phyloP scores from a whole-genome alignment of 495 filamentous ascomycete genomes.

The Aspergillus taichungensis region DNA sequence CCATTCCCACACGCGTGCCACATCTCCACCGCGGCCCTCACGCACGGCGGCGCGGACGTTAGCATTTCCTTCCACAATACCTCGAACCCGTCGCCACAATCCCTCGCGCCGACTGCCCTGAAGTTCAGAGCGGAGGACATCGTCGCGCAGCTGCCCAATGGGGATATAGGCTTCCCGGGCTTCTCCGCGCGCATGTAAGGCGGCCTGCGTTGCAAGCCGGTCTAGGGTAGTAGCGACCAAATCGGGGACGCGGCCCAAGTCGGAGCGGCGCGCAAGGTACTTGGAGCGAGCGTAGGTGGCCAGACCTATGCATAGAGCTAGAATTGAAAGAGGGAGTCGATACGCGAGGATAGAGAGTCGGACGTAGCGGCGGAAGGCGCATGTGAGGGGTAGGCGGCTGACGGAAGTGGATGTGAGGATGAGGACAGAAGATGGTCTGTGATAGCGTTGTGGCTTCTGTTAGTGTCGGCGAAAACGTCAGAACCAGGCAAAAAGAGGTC shows the following conservation, averaged over 20 bases:
- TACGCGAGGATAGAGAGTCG: conserved; percentile 87
- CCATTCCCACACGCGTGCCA: conserved; percentile 92
- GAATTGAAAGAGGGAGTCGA: conserved; percentile 81
- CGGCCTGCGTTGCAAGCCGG: conserved; percentile 71
- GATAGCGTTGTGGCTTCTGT: conserved; percentile 61
- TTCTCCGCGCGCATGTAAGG: conserved; percentile 58
- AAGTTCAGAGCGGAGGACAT: conserved; percentile 78
- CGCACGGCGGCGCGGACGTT: conserved; percentile 82
- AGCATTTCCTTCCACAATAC: conserved; percentile 83
- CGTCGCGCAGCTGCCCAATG: conserved; percentile 82
- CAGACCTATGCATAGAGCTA: conserved; percentile 44
- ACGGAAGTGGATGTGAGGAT: conserved; percentile 66
- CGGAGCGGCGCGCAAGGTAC: conserved; percentile 47
- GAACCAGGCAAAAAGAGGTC: conserved; percentile 29
- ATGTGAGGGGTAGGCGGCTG: conserved; percentile 78
- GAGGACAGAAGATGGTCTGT: conserved; percentile 54
- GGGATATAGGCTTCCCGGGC: conserved; percentile 67
- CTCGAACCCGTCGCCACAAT: conserved; percentile 72
- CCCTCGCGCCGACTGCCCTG: conserved; percentile 59
- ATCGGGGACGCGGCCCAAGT: conserved; percentile 61
- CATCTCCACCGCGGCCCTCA: conserved; percentile 75
- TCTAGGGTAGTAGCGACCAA: conserved; percentile 77
- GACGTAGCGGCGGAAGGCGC: conserved; percentile 81
- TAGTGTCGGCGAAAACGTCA: conserved; percentile 53
- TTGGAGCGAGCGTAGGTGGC: conserved; percentile 49